Percentiles rank a stretch among this genome's conserved stretches.
These are phyloP conservation scores for Solanum chaucha DNA, from an alignment of 257 asterid genomes.

Conservation along the genomic window DNA sequence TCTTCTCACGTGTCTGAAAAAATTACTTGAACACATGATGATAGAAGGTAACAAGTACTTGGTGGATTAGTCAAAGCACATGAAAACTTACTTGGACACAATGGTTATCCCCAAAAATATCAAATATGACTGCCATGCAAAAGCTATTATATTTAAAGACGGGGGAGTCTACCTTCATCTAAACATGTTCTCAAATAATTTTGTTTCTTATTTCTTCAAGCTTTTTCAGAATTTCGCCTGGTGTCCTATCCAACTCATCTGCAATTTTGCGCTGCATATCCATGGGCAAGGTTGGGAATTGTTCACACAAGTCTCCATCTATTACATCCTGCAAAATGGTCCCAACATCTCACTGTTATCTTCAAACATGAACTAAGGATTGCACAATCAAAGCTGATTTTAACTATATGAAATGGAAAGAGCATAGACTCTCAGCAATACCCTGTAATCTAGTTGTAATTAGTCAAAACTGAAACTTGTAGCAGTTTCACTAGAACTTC, in stretches of 20 bases:
- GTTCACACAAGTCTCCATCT: constrained; percentile 95
- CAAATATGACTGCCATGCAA: not conserved
- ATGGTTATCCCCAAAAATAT: not conserved
- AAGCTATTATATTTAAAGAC: not conserved
- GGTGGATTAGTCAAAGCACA: not conserved
- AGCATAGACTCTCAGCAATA: not conserved
- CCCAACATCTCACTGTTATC: constrained; percentile 1
- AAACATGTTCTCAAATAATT: constrained; percentile 45
- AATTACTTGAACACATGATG: not conserved
- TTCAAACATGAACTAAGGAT: not conserved
- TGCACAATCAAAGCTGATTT: not conserved
- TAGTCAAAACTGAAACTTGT: not conserved
- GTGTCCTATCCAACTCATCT: constrained; percentile 95
- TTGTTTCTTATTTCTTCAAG: constrained; percentile 92
- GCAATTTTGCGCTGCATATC: constrained; percentile 96
- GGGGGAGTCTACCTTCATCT: not conserved
- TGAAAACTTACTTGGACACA: not conserved
- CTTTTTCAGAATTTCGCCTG: constrained; percentile 90
- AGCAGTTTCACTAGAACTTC: not conserved
- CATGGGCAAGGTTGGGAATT: constrained; percentile 85
- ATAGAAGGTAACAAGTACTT: not conserved
- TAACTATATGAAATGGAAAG: not conserved
- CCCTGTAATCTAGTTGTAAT: not conserved
- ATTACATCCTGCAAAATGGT: constrained; percentile 69
- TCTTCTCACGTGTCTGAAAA: not conserved